Evolutionary conservation across 352 stramenopile species (phyloP), one percentile per base, ranked within the genome.

Genomic region (Globisporangium recalcitrans): DNA sequence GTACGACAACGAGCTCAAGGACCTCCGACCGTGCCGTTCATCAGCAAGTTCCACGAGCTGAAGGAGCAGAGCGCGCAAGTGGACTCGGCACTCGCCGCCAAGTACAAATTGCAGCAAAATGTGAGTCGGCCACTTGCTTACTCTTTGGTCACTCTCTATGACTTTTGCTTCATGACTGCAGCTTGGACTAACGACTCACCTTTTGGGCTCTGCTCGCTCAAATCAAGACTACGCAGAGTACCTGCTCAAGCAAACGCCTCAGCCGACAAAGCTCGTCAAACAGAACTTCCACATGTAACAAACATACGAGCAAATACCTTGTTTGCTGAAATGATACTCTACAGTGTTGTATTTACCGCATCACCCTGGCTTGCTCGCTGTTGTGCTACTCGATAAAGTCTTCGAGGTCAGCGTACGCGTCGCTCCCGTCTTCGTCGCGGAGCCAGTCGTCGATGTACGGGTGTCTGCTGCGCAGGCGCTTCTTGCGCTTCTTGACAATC

Each of bases 1-100:
- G 26, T 87, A 84, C 51, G 76, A 86, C 60, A 97, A 97, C 73
- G 73, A 75, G n/a, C 71, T 97, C 27, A 78, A 77, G 40, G 81
- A 95, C 48, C 74, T 97, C 36, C 31, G 46, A 29, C 31, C 32
- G 32, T 58, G 10, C 27, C 48, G 31, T 47, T 47, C 22, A 51
- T 55, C 22, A 58, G 16, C 55, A 64, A 67, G 27, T 77, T 80
- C 55, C 69, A 63, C 46, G 65, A 78, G 16, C 61, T 78, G 13
- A 72, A 77, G 62, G 58, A 58, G 10, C 57, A 78, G 42, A 72
- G 58, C 3, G 60, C 62, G n/a, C 58, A 65, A 5, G 65, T 80
- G 27, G 70, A 67, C 51, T 60, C 75, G 14, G 55, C 57, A 1
- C 56, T 86, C 38, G 60, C 66, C 0, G 40, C 59, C 4, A 84